These are phyloP conservation scores for Penicillium dipodomyicola DNA, from an alignment of 495 filamentous ascomycete species.

Conservation along the genomic window DNA sequence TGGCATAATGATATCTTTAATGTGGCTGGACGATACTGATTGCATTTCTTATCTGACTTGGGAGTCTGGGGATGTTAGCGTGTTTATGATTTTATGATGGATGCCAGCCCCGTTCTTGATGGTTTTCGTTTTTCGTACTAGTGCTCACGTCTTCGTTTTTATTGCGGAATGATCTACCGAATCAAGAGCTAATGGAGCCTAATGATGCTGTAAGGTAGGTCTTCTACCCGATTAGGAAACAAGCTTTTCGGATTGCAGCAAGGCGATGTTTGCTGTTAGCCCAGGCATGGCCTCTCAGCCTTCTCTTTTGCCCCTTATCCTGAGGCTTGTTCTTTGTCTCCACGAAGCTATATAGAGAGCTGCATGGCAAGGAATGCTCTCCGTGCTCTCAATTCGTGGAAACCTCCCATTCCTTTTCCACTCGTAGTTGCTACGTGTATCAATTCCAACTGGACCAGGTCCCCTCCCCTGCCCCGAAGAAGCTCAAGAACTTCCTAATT, in stretches of 20 bases:
- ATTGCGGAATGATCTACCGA: neutral
- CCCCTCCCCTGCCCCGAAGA: no score
- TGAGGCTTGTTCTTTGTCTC: neutral
- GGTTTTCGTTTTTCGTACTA: neutral
- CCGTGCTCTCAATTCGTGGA: no score
- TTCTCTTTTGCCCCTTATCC: no score
- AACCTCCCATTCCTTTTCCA: no score
- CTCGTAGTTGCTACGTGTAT: no score
- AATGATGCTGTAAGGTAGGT: neutral
- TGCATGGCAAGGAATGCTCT: neutral
- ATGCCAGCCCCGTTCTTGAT: neutral
- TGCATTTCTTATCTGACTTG: neutral
- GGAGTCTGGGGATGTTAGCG: neutral
- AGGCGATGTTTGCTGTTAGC: no score
- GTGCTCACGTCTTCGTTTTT: neutral
- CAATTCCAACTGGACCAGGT: no score
- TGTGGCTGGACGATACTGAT: slow-evolving; percentile 36
- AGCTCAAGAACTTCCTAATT: no score
- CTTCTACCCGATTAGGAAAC: neutral
- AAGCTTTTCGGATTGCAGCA: neutral
- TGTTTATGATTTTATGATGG: slow-evolving; percentile 1
- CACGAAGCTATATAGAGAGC: neutral
- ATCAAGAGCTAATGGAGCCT: neutral
- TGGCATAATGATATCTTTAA: slow-evolving; percentile 91
- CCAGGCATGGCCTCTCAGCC: no score